Conservation (phyloP, 306 rosid genomes). For the Quercus alba region DNA sequence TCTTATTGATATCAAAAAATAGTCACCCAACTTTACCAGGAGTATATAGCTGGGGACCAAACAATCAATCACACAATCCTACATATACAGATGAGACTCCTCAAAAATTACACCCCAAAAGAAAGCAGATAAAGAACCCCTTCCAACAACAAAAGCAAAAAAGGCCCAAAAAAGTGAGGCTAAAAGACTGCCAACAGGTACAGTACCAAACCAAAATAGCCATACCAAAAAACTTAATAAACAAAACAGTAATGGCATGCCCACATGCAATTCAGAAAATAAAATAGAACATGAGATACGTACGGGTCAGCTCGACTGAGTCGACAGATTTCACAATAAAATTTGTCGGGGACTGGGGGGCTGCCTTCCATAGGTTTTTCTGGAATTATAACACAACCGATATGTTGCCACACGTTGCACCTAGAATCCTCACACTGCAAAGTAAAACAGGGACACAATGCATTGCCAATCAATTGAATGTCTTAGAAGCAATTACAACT, state of each 20-base stretch:
- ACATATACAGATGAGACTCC: no score
- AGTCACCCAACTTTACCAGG: no score
- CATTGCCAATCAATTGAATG: constrained; percentile 7
- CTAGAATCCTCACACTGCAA: constrained; percentile 87
- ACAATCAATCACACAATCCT: no score
- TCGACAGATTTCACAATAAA: constrained; percentile 90
- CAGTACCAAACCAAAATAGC: not conserved
- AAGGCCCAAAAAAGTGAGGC: no score
- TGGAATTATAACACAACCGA: constrained; percentile 78
- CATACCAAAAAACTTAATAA: not conserved
- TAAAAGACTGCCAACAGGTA: no score
- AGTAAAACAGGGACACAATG: constrained; percentile 10
- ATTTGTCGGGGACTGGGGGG: constrained; percentile 64
- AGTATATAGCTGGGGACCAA: no score
- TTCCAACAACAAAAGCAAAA: no score
- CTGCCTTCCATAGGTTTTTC: constrained; percentile 82
- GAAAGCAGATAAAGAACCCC: no score
- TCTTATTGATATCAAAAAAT: no score
- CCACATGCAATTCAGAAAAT: constrained; percentile 2
- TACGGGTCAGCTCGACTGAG: constrained; percentile 98
- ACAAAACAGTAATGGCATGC: not conserved
- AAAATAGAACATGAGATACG: constrained; percentile 33
- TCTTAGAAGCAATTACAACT: not conserved
- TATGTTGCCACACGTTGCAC: constrained; percentile 96
- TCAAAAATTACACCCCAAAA: no score